Base-by-base conservation (phyloP, 2,329 filamentous ascomycete species). In the Hirsutella minnesotensis region DNA sequence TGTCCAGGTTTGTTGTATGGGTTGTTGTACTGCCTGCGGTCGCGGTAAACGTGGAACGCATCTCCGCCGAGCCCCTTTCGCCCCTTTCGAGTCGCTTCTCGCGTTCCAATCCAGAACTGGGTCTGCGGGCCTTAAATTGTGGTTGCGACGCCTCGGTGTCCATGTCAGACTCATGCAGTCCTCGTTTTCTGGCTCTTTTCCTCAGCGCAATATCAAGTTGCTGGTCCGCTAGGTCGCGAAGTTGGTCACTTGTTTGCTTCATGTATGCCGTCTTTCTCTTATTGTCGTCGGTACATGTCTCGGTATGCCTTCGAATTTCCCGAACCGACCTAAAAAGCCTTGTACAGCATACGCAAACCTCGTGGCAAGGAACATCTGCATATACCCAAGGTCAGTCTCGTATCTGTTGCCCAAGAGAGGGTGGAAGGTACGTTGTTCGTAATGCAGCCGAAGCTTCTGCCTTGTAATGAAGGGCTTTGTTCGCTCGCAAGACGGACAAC, bases 401-500 rank as follows among this genome's bases (percentile, higher is more conserved):
- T 38, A 10, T 38, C n/a, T 13, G 37, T 38, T 16, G 15, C 37
- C 15, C 33, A 18, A 13, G 15, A 27, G 15, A 27, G 13, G 21
- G 20, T 38, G 13, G 37, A 16, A 22, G 21, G 3, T 38, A 38
- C 37, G 37, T 38, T 38, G 37, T 27, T 38, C 37, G n/a, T 27
- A 38, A 16, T 38, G 37, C 37, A 24, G 20, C 5, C 37, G 37
- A 27, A 38, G 37, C n/a, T 38, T 38, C 37, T 38, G 37, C 37
- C n/a, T 38, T 27, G 37, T 38, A 20, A n/a, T n/a, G 37, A 38
- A 38, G 8, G 37, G 37, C n/a, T 27, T 38, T 38, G 37, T 38
- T 22, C 37, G 37, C n/a, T 12, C 13, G n/a, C 37, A 38, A 38
- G 37, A 38, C 20, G 37, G 37, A 38, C 37, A 38, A 38, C 20